These are phyloP conservation scores for Dipteronia sinensis DNA, from an alignment of 345 rosid species.

Conservation along the genomic window DNA sequence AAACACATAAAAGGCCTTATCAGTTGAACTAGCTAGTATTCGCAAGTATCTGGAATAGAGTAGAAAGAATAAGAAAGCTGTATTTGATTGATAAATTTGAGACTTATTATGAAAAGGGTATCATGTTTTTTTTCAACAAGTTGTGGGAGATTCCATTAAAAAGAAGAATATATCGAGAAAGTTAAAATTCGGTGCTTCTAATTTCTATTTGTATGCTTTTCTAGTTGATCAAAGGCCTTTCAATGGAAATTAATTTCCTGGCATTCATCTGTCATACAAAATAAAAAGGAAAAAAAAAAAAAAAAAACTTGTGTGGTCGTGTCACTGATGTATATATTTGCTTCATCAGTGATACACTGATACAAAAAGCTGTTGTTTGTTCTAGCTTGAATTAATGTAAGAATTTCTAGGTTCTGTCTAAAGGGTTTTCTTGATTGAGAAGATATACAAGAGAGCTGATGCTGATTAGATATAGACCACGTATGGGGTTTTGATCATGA, in stretches of 20 bases:
- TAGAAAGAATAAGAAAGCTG: not conserved
- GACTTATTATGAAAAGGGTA: not conserved
- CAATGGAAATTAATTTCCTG: not conserved
- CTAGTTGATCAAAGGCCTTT: slow-evolving; percentile 1
- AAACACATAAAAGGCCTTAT: no score
- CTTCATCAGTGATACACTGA: not conserved
- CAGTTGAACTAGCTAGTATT: not conserved
- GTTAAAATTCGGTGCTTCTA: slow-evolving; percentile 2
- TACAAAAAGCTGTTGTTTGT: not conserved
- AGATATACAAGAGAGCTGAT: not conserved
- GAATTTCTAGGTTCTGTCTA: not conserved
- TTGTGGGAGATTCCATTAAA: not conserved
- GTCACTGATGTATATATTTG: not conserved
- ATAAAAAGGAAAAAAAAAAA: not conserved
- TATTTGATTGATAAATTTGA: not conserved
- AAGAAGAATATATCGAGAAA: not conserved
- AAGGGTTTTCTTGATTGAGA: slow-evolving; percentile 5
- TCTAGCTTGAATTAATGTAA: not conserved
- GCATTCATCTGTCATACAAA: not conserved
- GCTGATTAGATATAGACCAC: not conserved
- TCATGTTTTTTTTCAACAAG: slow-evolving; percentile 2
- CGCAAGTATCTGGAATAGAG: not conserved
- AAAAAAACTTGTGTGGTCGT: not conserved
- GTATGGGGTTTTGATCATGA: slow-evolving; percentile 18
- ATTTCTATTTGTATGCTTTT: not conserved